Evolutionary conservation across 2,329 filamentous ascomycete species (phyloP).

Genomic region (Cercospora sp.): DNA sequence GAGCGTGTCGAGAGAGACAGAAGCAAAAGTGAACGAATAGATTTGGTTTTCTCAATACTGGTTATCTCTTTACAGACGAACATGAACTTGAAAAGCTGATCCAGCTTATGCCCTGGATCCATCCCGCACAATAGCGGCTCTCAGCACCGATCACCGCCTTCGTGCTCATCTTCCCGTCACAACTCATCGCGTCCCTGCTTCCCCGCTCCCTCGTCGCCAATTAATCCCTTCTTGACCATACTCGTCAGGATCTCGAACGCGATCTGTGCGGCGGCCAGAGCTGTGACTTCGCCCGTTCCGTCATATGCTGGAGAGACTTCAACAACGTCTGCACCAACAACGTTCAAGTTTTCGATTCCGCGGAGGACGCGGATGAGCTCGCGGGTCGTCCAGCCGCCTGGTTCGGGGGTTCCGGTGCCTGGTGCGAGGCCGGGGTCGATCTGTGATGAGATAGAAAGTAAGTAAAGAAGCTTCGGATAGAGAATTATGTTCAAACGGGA

Average conservation of each 20-base stretch:
- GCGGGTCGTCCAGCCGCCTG: slow-evolving; percentile 86
- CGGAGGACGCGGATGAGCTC: slow-evolving; percentile 82
- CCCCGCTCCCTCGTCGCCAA: slow-evolving; percentile 35
- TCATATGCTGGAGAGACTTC: slow-evolving; percentile 88
- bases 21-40: neutral
- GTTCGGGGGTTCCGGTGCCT: slow-evolving; percentile 74
- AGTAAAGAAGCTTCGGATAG: neutral
- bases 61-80: neutral
- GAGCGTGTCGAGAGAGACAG: neutral
- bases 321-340: slow-evolving; percentile 84
- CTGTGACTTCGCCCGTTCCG: slow-evolving; percentile 75
- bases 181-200: slow-evolving; percentile 20
- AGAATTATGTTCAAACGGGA: neutral
- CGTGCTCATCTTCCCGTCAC: neutral
- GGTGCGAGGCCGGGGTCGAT: slow-evolving; percentile 73
- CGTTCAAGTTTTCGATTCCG: slow-evolving; percentile 77
- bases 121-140: too few species aligned
- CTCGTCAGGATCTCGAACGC: slow-evolving; percentile 82
- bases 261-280: slow-evolving; percentile 79
- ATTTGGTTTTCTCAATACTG: neutral
- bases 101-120: neutral
- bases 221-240: slow-evolving; percentile 62
- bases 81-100: neutral
- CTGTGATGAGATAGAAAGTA: neutral
- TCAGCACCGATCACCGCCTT: neutral